Percentiles rank a stretch among this genome's conserved stretches.
Evolutionary conservation across 2,329 filamentous ascomycete genomes (phyloP).

Genomic region (Westerdykella aurantiaca): DNA sequence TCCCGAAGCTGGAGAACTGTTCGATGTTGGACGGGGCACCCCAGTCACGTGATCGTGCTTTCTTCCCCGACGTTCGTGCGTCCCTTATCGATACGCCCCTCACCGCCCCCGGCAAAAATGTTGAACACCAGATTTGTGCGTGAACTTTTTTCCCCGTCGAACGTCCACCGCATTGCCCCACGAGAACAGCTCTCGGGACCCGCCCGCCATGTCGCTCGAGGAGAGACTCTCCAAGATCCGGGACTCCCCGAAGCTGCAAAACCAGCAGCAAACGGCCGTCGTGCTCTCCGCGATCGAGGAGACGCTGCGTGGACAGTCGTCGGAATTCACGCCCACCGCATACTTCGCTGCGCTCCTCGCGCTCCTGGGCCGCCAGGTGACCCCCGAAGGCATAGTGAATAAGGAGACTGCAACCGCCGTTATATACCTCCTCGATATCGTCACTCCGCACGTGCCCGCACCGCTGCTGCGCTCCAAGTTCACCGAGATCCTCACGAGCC

Average conservation of each 20-base stretch:
- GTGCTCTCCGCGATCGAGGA: constrained; percentile 89
- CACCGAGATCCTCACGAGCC: constrained; percentile 78
- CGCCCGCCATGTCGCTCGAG: constrained; percentile 55
- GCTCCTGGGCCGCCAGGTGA: constrained; percentile 72
- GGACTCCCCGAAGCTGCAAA: constrained; percentile 84
- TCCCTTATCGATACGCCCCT: constrained; percentile 11
- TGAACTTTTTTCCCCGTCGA: constrained; percentile 13
- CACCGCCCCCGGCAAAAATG: constrained; percentile 12
- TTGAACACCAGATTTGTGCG: constrained; percentile 11
- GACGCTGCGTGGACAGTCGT: constrained; percentile 82
- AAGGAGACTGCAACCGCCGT: constrained; percentile 79
- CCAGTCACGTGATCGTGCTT: too few relatives aligned
- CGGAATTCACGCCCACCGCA: constrained; percentile 74
- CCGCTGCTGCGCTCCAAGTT: constrained; percentile 92
- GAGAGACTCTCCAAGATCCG: constrained; percentile 97
- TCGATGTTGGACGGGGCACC: too few relatives aligned
- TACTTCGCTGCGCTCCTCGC: constrained; percentile 96
- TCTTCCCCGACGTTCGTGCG: not conserved
- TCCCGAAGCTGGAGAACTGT: too few relatives aligned
- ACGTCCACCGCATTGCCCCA: not conserved
- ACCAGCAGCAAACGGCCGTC: constrained; percentile 85
- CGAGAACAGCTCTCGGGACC: constrained; percentile 13
- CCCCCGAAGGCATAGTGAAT: constrained; percentile 60
- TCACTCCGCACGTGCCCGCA: constrained; percentile 77
- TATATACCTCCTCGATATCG: constrained; percentile 90